Conservation (phyloP, 2,329 filamentous ascomycete species). For the Hymenoscyphus fraxineus region DNA sequence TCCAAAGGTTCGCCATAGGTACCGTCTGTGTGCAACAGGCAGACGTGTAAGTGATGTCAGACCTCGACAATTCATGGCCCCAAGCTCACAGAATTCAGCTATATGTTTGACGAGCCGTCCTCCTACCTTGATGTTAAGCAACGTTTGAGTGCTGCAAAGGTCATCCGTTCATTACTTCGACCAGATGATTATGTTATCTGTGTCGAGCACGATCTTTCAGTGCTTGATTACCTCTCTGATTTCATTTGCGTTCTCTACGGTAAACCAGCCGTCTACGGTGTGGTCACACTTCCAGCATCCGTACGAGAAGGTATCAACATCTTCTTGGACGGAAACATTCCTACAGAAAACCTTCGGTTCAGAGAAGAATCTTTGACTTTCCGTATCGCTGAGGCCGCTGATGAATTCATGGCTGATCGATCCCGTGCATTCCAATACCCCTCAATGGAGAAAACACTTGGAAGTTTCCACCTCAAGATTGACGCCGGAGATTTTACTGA, state of each 20-base stretch:
- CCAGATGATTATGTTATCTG: constrained; percentile 96
- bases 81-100: constrained; percentile 38
- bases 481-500: constrained; percentile 88
- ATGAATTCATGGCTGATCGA: constrained; percentile 84
- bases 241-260: constrained; percentile 98
- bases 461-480: constrained; percentile 78
- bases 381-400: constrained; percentile 82
- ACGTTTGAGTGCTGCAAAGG: constrained; percentile 84
- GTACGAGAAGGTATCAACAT: constrained; percentile 99
- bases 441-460: constrained; percentile 87
- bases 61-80: not conserved
- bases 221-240: constrained; percentile 97
- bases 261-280: constrained; percentile 91
- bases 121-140: constrained; percentile 99
- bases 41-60: constrained; percentile 61
- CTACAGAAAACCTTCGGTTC: constrained; percentile 97
- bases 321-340: constrained; percentile 96
- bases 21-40: constrained; percentile 93
- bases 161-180: constrained; percentile 86
- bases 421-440: constrained; percentile 84
- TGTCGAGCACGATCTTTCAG: constrained; percentile 98
- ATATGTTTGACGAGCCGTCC: constrained; percentile 99
- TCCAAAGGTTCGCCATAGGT: constrained; percentile 96
- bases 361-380: constrained; percentile 95
- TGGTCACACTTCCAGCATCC: constrained; percentile 91